phyloP scores from a whole-genome alignment of 2,329 filamentous ascomycete genomes.

The Ceratocystis diversiconidia region DNA sequence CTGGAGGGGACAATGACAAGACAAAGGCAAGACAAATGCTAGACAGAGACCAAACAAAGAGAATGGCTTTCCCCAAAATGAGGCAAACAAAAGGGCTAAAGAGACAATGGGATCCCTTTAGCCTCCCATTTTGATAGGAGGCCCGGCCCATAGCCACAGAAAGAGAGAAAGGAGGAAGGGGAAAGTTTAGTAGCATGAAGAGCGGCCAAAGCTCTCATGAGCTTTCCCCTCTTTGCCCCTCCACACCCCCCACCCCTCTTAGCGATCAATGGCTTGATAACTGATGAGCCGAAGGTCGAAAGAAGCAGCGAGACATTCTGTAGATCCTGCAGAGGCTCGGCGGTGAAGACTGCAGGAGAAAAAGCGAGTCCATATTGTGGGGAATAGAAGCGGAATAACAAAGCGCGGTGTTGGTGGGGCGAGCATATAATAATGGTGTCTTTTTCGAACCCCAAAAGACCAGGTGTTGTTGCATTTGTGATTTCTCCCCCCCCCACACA shows the following conservation, averaged over 20 bases:
- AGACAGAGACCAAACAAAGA: background rate
- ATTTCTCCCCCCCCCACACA: too few relatives aligned
- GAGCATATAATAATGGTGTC: background rate
- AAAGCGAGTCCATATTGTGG: background rate
- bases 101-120: background rate
- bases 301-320: conserved; percentile 2
- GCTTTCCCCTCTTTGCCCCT: background rate
- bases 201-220: background rate
- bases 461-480: background rate
- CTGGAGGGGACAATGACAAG: conserved; percentile 2
- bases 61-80: background rate
- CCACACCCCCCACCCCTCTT: background rate
- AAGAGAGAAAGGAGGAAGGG: background rate
- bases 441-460: background rate
- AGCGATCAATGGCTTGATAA: too few relatives aligned
- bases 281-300: background rate
- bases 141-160: background rate
- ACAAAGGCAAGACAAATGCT: background rate
- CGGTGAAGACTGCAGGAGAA: conserved; percentile 3
- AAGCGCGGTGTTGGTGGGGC: background rate
- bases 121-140: background rate
- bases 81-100: background rate
- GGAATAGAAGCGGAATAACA: background rate
- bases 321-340: conserved; percentile 1
- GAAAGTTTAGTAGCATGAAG: background rate